A percentile compares a stretch with the other conserved stretches of the same genome.
phyloP scores from a whole-genome alignment of 768 basidiomycete genomes.

The Leccinum ochraceum region DNA sequence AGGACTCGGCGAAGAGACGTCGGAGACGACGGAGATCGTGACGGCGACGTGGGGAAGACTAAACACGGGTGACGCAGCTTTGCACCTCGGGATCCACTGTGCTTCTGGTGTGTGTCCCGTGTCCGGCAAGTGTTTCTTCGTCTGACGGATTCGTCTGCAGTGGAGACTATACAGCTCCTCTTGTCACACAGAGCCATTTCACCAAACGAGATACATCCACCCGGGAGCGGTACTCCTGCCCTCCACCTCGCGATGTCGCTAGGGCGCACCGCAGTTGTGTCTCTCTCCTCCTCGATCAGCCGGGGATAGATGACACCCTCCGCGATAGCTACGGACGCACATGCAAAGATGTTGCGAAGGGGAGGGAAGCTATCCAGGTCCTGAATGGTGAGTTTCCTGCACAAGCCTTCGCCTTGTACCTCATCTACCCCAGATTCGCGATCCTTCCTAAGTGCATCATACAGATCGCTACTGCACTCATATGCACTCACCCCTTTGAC shows the following conservation, averaged over 20 bases:
- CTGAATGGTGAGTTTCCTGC: constrained; percentile 59
- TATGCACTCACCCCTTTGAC: constrained; percentile 66
- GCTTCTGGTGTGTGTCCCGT: constrained; percentile 56
- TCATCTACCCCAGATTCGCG: constrained; percentile 63
- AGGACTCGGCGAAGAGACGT: too few species aligned
- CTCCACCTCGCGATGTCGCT: constrained; percentile 74
- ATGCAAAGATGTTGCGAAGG: constrained; percentile 70
- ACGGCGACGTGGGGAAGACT: constrained; percentile 18
- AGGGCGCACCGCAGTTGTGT: constrained; percentile 69
- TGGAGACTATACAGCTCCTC: constrained; percentile 65
- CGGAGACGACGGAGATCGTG: too few species aligned
- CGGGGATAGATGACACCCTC: constrained; percentile 75
- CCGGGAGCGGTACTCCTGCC: constrained; percentile 69
- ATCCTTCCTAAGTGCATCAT: constrained; percentile 70
- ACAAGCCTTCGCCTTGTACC: not conserved
- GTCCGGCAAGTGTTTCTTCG: not conserved
- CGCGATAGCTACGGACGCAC: constrained; percentile 67
- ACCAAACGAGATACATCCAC: constrained; percentile 75
- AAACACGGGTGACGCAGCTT: constrained; percentile 70
- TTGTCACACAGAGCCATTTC: constrained; percentile 75
- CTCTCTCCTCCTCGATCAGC: constrained; percentile 74
- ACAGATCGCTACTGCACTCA: constrained; percentile 67
- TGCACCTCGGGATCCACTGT: constrained; percentile 82
- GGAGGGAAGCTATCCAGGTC: constrained; percentile 60
- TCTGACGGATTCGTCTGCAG: constrained; percentile 36